A percentile compares a stretch with the other conserved stretches of the same genome.
These are phyloP conservation scores for Pichia gijzeniarum DNA, from an alignment of 805 yeast species.

Conservation along the genomic window DNA sequence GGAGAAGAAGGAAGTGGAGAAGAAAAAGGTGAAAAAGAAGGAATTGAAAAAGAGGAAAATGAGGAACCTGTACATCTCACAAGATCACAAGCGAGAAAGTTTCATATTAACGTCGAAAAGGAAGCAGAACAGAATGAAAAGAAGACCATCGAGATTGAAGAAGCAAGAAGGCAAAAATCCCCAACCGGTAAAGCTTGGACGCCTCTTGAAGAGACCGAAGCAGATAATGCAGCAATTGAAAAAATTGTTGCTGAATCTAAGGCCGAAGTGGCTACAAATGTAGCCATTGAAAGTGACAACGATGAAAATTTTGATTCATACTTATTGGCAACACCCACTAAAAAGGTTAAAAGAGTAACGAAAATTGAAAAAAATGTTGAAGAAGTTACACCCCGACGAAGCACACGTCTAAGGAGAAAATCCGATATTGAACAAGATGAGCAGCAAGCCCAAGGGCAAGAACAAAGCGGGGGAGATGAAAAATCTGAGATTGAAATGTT, in stretches of 20 bases:
- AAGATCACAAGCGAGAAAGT: constrained; percentile 9
- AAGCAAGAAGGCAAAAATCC: not conserved
- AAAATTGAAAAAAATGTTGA: constrained; percentile 12
- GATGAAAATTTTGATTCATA: not conserved
- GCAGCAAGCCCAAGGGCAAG: too few species aligned
- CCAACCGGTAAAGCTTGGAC: not conserved
- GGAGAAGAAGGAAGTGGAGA: not conserved
- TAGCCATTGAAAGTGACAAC: not conserved
- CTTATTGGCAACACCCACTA: not conserved
- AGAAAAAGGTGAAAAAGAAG: not conserved
- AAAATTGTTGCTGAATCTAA: not conserved
- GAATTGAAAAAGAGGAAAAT: constrained; percentile 1
- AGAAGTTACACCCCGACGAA: constrained; percentile 8
- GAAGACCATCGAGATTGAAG: constrained; percentile 6
- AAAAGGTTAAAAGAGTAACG: constrained; percentile 1
- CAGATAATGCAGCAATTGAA: not conserved
- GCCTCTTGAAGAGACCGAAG: not conserved
- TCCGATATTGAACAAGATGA: constrained; percentile 12
- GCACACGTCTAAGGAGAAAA: constrained; percentile 15
- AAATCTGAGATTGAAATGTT: constrained; percentile 3
- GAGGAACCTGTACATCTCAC: constrained; percentile 12
- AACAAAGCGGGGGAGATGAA: constrained; percentile 9
- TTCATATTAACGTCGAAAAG: constrained; percentile 9
- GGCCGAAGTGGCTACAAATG: not conserved
- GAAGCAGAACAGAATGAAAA: constrained; percentile 8